Evolutionary conservation across 169 alveolate species (phyloP), one percentile per base, ranked within the genome.

Genomic region (Perkinsus chesapeaki): DNA sequence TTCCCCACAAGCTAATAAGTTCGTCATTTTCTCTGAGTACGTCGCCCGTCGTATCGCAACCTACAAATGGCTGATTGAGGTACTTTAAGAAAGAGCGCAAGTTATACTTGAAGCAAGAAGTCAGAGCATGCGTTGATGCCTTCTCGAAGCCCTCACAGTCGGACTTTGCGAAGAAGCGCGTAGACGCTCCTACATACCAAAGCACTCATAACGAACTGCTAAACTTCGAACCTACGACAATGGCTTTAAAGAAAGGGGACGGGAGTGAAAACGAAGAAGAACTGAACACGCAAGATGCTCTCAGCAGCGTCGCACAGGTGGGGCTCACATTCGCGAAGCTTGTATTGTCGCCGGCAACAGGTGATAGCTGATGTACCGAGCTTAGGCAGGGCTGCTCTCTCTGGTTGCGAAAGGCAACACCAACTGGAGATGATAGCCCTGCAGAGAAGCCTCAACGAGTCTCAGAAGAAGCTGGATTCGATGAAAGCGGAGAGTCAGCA

Each of bases 1-100:
- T 94, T 95, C 96, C 5, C 98, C 97, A 36, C 95, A 97, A 94
- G 96, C 96, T 92, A 97, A 97, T 92, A 96, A 96, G 92, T 97
- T 93, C 93, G 97, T 97, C 36, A 95, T 97, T 31, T 97, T 93
- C 94, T 92, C 94, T 48, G 95, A 95, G 91, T 96, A 96, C 92
- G 95, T 96, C 90, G 93, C 95, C 92, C 27, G 27, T 47, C 27
- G 19, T 9, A 19, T 19, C 9, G 72, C 27, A 10, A 19, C 72
- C 72, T 47, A 47, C 19, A 10, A 47, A 19, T 47, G 72, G 9
- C 19, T 60, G 82, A 1, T 60, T 60, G 3, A 60, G 82, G 23
- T 60, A 60, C 31, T 60, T 60, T 60, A 20, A 27, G 82, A 16
- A 34, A 9, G 82, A 1, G 82, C 12, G 82, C 82, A 23, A 34